phyloP scores from a whole-genome alignment of 345 rosid genomes.

The Angophora floribunda region DNA sequence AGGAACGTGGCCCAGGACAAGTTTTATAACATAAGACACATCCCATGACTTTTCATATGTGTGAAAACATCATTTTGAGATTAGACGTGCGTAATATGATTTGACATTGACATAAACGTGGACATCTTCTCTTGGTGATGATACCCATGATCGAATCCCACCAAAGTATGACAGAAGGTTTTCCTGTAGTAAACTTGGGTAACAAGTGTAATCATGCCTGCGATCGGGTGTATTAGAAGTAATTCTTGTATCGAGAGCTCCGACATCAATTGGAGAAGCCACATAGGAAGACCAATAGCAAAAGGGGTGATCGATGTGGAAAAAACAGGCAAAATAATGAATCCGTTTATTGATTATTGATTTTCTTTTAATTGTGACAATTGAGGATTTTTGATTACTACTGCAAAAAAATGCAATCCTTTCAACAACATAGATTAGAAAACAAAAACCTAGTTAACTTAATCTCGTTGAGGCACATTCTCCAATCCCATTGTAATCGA shows the following conservation, averaged over 20 bases:
- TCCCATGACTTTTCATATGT: neutral
- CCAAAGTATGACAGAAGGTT: neutral
- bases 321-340: neutral
- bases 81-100: neutral
- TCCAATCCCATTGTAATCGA: neutral
- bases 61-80: neutral
- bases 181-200: neutral
- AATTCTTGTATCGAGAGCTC: rapidly evolving
- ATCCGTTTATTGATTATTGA: neutral
- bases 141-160: neutral
- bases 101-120: neutral
- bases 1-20: neutral
- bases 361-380: neutral
- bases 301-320: neutral
- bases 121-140: neutral
- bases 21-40: neutral
- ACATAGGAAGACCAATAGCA: neutral
- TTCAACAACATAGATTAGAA: too few species aligned
- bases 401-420: neutral
- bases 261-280: neutral
- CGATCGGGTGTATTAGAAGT: neutral
- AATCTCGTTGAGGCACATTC: neutral
- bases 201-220: neutral
- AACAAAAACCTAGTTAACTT: neutral
- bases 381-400: neutral